Base-by-base conservation (phyloP, 371 early-diverging fungal species). In the Apophysomyces elegans region DNA sequence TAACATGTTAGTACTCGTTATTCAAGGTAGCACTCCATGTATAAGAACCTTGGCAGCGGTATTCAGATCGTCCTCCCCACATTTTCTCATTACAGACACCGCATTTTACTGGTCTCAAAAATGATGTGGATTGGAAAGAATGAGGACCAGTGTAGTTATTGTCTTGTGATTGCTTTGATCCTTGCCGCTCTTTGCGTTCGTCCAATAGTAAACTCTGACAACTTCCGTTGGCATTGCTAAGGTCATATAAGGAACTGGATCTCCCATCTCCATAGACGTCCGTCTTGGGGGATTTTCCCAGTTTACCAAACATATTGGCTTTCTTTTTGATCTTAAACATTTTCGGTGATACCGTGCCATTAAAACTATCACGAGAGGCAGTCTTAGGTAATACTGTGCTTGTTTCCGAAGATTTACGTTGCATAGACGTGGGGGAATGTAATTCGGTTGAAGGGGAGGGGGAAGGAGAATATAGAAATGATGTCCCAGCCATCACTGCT, bases 21-120 rank as follows among this genome's bases (percentile, higher is more conserved):
- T 26, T 9, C 54, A 21, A 8, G 21, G 21, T 7, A 21, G 9
- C 4, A 21, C 16, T n/a, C 7, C 9, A 18, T 50, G 9, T 5
- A 7, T 21, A 50, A n/a, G 21, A 50, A 50, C 82, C 71, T 57
- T 83, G 80, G 71, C 93, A 95, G 16, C 82, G 73, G 65, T 87
- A 69, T 47, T 90, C 90, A 39, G 83, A 84, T n/a, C n/a, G 35
- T 4, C 88, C 73, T 32, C 91, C 88, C 90, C 93, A 91, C 37
- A 94, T 77, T 66, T 90, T 90, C 56, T 93, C 93, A n/a, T 79
- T 78, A 63, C 95, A 94, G 45, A 73, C 71, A 36, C 89, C 90
- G 66, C 95, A 93, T 37, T 88, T 88, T 37, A 86, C 76, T 1
- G 90, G 88, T n/a, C 85, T 80, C 45, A 88, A 36, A 59, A 84